Evolutionary conservation across 441 rosid genomes (phyloP).

Genomic region (Breynia disticha): DNA sequence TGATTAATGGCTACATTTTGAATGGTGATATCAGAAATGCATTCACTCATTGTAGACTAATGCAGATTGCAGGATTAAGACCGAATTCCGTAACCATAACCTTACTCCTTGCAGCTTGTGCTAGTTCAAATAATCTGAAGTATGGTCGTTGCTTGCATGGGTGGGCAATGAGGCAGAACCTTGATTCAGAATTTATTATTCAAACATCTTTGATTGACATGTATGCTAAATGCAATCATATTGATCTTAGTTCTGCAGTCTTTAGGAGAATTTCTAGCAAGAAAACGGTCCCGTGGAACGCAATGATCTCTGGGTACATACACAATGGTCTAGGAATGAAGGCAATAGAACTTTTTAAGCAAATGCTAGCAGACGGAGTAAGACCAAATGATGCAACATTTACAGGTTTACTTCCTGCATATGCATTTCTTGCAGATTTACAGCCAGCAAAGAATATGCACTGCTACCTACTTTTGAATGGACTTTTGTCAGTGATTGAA

Average conservation of each 20-base stretch:
- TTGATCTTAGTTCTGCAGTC: conserved; percentile 46
- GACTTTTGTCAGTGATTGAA: conserved; percentile 52
- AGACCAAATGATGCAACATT: conserved; percentile 53
- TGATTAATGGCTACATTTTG: conserved; percentile 68
- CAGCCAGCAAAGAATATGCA: conserved; percentile 47
- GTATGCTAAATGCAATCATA: conserved; percentile 66
- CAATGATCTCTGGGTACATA: conserved; percentile 64
- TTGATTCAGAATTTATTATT: conserved; percentile 42
- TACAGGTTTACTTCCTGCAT: conserved; percentile 63
- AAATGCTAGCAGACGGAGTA: conserved; percentile 38
- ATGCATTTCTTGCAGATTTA: conserved; percentile 51
- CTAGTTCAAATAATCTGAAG: conserved; percentile 40
- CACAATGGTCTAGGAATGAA: conserved; percentile 50
- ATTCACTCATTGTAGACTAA: conserved; percentile 37
- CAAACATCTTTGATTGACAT: conserved; percentile 78
- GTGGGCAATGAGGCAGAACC: conserved; percentile 38
- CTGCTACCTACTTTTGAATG: conserved; percentile 40
- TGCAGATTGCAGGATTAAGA: conserved; percentile 46
- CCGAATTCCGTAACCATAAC: conserved; percentile 67
- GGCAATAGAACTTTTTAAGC: conserved; percentile 55
- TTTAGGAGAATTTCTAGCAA: conserved; percentile 35
- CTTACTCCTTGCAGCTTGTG: conserved; percentile 62
- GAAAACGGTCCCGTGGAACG: conserved; percentile 68
- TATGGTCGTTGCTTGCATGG: conserved; percentile 64
- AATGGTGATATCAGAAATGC: conserved; percentile 43